phyloP scores from a whole-genome alignment of 2,329 filamentous ascomycete species.

The Raffaelea albimanens region DNA sequence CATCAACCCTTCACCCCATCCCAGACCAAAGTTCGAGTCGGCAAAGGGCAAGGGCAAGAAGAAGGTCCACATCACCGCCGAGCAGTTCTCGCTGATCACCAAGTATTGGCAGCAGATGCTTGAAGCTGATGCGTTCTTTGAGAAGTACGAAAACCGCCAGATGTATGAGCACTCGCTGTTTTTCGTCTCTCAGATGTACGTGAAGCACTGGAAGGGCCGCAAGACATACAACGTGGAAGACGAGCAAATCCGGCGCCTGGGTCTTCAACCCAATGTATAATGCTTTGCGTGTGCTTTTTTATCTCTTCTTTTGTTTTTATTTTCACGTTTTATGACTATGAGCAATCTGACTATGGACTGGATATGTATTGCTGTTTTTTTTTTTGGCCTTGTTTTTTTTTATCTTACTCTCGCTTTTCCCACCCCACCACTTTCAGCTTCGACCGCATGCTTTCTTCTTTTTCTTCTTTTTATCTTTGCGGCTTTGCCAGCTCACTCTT shows the following conservation, averaged over 20 bases:
- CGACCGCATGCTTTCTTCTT: background rate
- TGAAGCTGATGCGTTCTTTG: slow-evolving; percentile 9
- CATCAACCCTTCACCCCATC: slow-evolving; percentile 1
- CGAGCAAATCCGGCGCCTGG: no score
- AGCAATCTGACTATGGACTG: no score
- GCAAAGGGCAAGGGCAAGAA: slow-evolving; percentile 17
- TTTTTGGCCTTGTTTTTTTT: background rate
- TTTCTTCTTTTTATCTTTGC: background rate
- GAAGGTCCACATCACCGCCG: slow-evolving; percentile 10
- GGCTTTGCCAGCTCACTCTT: no score
- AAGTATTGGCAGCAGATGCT: slow-evolving; percentile 18
- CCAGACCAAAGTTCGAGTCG: slow-evolving; percentile 14
- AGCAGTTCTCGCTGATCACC: slow-evolving; percentile 25
- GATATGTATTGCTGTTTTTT: background rate
- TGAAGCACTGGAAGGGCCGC: slow-evolving; percentile 25
- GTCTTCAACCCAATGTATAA: no score
- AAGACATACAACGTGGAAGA: slow-evolving; percentile 1
- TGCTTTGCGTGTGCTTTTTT: no score
- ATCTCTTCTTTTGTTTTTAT: no score
- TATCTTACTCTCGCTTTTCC: background rate
- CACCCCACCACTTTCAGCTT: background rate
- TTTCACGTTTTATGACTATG: no score
- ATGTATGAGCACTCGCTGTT: slow-evolving; percentile 30
- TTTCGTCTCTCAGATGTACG: slow-evolving; percentile 37
- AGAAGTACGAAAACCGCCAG: slow-evolving; percentile 12